phyloP scores from a whole-genome alignment of 192 early-diverging fungal genomes.

The Backusella westeae region DNA sequence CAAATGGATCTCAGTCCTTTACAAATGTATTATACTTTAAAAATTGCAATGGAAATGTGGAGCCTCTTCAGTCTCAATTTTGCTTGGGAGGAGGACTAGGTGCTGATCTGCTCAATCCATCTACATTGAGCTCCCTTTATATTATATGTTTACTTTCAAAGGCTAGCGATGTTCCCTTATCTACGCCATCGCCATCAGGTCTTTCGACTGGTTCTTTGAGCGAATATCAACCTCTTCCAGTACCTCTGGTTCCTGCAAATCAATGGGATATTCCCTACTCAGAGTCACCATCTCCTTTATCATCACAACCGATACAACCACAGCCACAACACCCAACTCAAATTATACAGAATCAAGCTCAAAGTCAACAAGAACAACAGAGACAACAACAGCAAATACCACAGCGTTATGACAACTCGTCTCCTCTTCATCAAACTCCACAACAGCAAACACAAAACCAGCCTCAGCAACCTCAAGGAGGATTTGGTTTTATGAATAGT shows the following conservation, averaged over 20 bases:
- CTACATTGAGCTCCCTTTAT: slow-evolving; percentile 43
- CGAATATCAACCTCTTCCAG: not conserved
- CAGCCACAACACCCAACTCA: not conserved
- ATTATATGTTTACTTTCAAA: slow-evolving; percentile 29
- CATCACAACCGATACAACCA: not conserved
- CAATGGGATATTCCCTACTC: not conserved
- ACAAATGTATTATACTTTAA: slow-evolving; percentile 40
- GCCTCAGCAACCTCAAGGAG: not conserved
- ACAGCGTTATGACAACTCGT: not conserved
- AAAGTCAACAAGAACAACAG: slow-evolving; percentile 2
- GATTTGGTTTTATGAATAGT: not conserved
- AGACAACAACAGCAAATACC: not conserved
- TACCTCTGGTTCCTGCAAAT: not conserved
- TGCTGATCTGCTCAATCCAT: slow-evolving; percentile 42
- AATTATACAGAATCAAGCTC: not conserved
- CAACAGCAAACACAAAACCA: not conserved
- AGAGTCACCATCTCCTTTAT: not conserved
- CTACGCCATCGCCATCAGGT: not conserved
- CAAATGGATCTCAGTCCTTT: slow-evolving; percentile 43
- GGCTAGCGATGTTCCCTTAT: not conserved
- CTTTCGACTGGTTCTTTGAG: not conserved
- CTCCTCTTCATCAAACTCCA: not conserved
- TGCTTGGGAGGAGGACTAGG: slow-evolving; percentile 57
- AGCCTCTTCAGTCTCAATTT: slow-evolving; percentile 39
- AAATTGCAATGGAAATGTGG: slow-evolving; percentile 39